These are phyloP conservation scores for Elymus sibiricus DNA, from an alignment of 176 grass and related monocot genomes.

Conservation along the genomic window DNA sequence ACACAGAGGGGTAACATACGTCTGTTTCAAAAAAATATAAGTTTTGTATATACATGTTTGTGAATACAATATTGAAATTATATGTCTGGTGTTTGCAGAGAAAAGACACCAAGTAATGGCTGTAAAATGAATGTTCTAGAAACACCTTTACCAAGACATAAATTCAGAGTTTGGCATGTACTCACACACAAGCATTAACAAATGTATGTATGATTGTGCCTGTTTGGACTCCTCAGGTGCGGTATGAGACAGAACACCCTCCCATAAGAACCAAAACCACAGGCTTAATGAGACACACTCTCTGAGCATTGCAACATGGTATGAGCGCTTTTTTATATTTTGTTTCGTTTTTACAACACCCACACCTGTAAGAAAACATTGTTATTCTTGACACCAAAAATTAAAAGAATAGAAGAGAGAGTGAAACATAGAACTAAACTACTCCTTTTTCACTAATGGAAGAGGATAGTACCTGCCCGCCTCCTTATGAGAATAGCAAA, in stretches of 20 bases:
- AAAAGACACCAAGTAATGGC: not conserved
- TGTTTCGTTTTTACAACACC: constrained; percentile 39
- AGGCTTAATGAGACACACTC: constrained; percentile 34
- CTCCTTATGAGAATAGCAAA: constrained; percentile 8
- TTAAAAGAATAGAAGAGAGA: not conserved
- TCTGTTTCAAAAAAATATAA: too few species aligned
- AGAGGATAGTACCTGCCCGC: constrained; percentile 2
- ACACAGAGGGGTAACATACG: not conserved
- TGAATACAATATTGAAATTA: not conserved
- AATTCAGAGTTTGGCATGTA: constrained; percentile 39
- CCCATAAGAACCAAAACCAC: constrained; percentile 32
- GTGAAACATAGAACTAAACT: not conserved
- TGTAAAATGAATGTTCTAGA: constrained; percentile 2
- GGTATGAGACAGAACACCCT: constrained; percentile 31
- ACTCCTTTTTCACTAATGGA: not conserved
- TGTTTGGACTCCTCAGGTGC: constrained; percentile 42
- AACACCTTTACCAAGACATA: constrained; percentile 16
- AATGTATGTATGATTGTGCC: constrained; percentile 44
- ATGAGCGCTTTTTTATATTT: constrained; percentile 17
- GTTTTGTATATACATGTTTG: not conserved
- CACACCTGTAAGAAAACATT: constrained; percentile 44
- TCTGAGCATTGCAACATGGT: constrained; percentile 27
- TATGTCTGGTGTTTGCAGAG: not conserved
- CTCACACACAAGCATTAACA: constrained; percentile 57
- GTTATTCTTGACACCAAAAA: constrained; percentile 28